phyloP scores from a whole-genome alignment of 768 basidiomycete species.

The Tylopilus subfusipes region DNA sequence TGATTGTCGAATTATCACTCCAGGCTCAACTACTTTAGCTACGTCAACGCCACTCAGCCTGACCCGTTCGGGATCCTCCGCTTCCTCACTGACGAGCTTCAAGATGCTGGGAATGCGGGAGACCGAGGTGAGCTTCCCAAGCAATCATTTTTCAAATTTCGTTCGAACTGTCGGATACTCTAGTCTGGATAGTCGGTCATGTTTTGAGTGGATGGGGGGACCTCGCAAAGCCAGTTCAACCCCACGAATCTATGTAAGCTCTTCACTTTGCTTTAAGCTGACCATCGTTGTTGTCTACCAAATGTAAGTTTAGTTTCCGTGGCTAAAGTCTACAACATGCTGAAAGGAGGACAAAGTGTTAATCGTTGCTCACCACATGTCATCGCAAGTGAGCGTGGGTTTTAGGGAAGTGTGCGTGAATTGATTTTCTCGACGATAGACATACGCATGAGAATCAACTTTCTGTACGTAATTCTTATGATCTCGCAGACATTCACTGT shows the following conservation, averaged over 20 bases:
- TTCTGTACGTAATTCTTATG: conserved; percentile 37
- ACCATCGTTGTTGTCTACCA: conserved; percentile 38
- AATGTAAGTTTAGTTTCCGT: conserved; percentile 30
- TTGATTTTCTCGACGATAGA: conserved; percentile 51
- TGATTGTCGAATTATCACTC: no score
- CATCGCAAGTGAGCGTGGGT: conserved; percentile 37
- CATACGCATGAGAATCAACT: conserved; percentile 73
- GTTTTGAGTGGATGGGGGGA: conserved; percentile 48
- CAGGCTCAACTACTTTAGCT: conserved; percentile 46
- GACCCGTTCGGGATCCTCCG: conserved; percentile 49
- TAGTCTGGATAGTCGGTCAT: conserved; percentile 51
- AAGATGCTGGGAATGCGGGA: conserved; percentile 48
- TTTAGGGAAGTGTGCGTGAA: no score
- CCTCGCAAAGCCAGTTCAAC: conserved; percentile 37
- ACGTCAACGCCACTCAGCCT: conserved; percentile 43
- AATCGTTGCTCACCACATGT: conserved; percentile 48
- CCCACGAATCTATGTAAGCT: conserved; percentile 44
- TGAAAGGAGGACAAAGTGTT: conserved; percentile 29
- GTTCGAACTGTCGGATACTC: not conserved
- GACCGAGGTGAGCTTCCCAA: conserved; percentile 35
- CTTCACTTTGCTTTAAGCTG: not conserved
- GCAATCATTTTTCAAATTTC: not conserved
- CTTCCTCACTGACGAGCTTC: conserved; percentile 50
- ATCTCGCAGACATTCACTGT: not conserved
- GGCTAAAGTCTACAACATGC: not conserved